These are phyloP conservation scores for Gentiana macrophylla DNA, from an alignment of 257 asterid genomes.

Conservation along the genomic window DNA sequence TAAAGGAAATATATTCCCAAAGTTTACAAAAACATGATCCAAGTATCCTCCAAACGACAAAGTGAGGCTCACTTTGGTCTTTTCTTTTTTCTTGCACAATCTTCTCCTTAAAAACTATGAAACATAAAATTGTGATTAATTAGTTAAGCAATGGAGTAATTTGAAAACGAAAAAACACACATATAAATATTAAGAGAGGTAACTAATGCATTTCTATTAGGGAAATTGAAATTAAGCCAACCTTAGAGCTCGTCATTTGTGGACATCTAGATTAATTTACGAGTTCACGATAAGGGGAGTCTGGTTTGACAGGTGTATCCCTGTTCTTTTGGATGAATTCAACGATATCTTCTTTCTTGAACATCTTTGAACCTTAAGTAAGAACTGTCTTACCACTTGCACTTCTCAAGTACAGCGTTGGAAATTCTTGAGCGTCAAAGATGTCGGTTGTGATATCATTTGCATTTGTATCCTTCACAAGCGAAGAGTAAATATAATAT, in stretches of 20 bases:
- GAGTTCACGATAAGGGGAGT: slow-evolving; percentile 6
- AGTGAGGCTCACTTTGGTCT: too few relatives aligned
- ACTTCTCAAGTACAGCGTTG: slow-evolving; percentile 69
- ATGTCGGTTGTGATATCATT: slow-evolving; percentile 50
- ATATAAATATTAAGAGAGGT: too few relatives aligned
- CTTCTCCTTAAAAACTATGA: too few relatives aligned
- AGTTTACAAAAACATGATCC: too few relatives aligned
- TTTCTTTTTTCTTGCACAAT: too few relatives aligned
- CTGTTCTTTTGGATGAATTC: slow-evolving; percentile 40
- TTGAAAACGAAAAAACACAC: too few relatives aligned
- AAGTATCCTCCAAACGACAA: too few relatives aligned
- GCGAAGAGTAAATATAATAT: too few relatives aligned
- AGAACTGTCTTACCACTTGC: slow-evolving; percentile 38
- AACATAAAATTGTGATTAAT: too few relatives aligned
- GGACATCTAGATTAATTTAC: neutral
- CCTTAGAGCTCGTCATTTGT: slow-evolving; percentile 58
- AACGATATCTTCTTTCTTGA: slow-evolving; percentile 63
- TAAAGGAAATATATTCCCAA: too few relatives aligned
- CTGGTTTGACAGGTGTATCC: slow-evolving; percentile 26
- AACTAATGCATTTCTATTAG: too few relatives aligned
- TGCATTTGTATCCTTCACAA: slow-evolving; percentile 54
- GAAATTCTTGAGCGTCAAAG: slow-evolving; percentile 63
- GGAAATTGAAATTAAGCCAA: slow-evolving; percentile 9
- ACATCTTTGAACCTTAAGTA: slow-evolving; percentile 36
- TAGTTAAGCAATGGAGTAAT: too few relatives aligned